These are phyloP conservation scores for Lactifluus rugatus DNA, from an alignment of 768 basidiomycete species.

Conservation along the genomic window DNA sequence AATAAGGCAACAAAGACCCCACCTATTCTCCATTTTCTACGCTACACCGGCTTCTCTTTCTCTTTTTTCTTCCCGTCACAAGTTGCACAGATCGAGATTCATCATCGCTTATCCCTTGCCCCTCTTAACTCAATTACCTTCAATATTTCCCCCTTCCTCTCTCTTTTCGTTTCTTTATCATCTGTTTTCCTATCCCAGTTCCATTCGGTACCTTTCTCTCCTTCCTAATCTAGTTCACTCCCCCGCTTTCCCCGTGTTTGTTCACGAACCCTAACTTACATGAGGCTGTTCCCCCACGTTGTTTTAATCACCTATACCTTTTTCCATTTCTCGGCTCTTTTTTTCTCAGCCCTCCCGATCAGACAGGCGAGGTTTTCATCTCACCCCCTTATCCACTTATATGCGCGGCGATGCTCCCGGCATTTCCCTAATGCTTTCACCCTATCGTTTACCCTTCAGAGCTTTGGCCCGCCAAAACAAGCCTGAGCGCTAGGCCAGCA, in stretches of 20 bases:
- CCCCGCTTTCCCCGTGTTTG: not conserved
- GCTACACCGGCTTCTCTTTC: not conserved
- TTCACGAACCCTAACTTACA: constrained; percentile 6
- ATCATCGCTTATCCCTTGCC: not conserved
- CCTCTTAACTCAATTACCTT: not conserved
- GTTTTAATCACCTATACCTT: constrained; percentile 21
- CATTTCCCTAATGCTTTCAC: constrained; percentile 11
- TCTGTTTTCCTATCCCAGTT: not conserved
- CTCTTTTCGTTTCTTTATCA: not conserved
- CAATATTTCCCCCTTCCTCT: not conserved
- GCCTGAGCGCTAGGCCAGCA: constrained; percentile 10
- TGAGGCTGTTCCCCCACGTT: constrained; percentile 20
- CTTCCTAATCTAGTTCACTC: not conserved
- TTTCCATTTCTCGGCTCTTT: constrained; percentile 20
- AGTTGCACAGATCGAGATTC: constrained; percentile 12
- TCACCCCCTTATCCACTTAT: constrained; percentile 20
- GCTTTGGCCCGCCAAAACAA: constrained; percentile 14
- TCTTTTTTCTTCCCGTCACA: not conserved
- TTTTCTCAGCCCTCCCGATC: constrained; percentile 20
- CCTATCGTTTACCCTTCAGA: constrained; percentile 12
- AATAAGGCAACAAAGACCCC: constrained; percentile 19
- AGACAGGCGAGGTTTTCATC: constrained; percentile 19
- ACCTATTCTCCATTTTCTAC: constrained; percentile 12
- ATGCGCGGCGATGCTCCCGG: constrained; percentile 17
- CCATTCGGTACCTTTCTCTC: too few species aligned